Evolutionary conservation across 2,329 filamentous ascomycete genomes (phyloP).

Genomic region (Byssoonygena ceratinophila): DNA sequence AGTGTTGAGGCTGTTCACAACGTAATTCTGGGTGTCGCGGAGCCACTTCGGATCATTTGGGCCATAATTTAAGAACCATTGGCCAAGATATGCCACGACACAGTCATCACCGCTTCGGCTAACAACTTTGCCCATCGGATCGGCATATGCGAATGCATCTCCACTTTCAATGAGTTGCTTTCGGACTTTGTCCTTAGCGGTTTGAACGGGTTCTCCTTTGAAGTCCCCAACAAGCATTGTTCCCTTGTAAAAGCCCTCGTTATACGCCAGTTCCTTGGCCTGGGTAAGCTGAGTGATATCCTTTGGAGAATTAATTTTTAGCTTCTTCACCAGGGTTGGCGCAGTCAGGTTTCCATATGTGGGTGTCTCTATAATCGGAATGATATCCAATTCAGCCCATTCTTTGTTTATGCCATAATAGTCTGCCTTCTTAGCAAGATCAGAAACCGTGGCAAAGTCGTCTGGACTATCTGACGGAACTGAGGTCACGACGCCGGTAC

Average conservation of each 20-base stretch:
- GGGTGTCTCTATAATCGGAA: constrained; percentile 82
- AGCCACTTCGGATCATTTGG: constrained; percentile 73
- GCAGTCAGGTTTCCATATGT: constrained; percentile 78
- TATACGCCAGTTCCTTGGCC: constrained; percentile 93
- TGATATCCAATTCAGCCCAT: constrained; percentile 83
- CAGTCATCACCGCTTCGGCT: constrained; percentile 86
- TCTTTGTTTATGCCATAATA: constrained; percentile 95
- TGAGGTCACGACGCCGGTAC: constrained; percentile 89
- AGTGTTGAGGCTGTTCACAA: constrained; percentile 64
- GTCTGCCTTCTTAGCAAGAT: constrained; percentile 87
- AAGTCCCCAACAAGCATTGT: constrained; percentile 79
- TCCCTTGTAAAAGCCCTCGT: constrained; percentile 94
- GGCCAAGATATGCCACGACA: constrained; percentile 83
- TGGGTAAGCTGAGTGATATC: constrained; percentile 82
- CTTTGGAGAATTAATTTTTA: constrained; percentile 96
- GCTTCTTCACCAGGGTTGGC: constrained; percentile 70
- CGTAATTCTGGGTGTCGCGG: constrained; percentile 59
- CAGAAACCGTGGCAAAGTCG: constrained; percentile 79
- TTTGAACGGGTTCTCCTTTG: constrained; percentile 74
- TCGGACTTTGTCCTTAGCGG: constrained; percentile 75
- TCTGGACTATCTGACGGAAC: constrained; percentile 95
- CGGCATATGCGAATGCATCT: constrained; percentile 81
- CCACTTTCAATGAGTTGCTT: constrained; percentile 64
- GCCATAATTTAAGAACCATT: constrained; percentile 98
- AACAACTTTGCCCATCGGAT: constrained; percentile 82